Evolutionary conservation across 495 filamentous ascomycete genomes (phyloP), one percentile per base, ranked within the genome.

Genomic region (Tetracladium marchalianum): DNA sequence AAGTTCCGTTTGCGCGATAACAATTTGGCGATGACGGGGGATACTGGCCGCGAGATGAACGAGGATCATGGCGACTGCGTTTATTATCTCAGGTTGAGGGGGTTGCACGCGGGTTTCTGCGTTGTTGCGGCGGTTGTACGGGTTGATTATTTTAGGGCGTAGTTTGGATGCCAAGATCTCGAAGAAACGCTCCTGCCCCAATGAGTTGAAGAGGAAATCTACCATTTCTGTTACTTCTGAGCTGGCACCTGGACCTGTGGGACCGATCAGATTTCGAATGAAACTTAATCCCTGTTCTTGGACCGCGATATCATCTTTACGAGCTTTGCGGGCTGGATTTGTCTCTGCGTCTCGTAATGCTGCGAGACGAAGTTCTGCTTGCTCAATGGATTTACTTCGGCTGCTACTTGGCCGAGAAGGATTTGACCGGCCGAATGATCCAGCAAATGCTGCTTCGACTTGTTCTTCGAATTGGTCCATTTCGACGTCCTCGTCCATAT

Each of bases 261-360:
- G 82, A 46, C 79, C 81, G 51, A 95, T 82, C n/a, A 95, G 69
- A 61, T 98, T 98, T 39, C 89, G 75, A 43, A 98, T 75, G 47
- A 92, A 78, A 43, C 90, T 84, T 27, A 97, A 75, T 0, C 80
- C 87, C 61, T 97, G 88, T 51, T 95, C 87, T 60, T 96, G 90
- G 12, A 95, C 82, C 2, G 78, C 79, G 34, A 92, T 71, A 43
- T 90, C 87, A 56, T 93, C 87, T 44, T 78, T 79, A 27, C 81
- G 75, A 15, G 78, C 80, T 48, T 80, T 73, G n/a, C 72, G 65
- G 16, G 61, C 59, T 8, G 70, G 68, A 49, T 76, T 75, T 42
- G 70, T 62, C 50, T 85, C 81, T 16, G 63, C 59, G 19, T 80
- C 72, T 39, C 70, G 68, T 10, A 83, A 62, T 7, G 60, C 61